Evolutionary conservation across 202 grass and related monocot species (phyloP).

Genomic region (Schoenoplectus triqueter): DNA sequence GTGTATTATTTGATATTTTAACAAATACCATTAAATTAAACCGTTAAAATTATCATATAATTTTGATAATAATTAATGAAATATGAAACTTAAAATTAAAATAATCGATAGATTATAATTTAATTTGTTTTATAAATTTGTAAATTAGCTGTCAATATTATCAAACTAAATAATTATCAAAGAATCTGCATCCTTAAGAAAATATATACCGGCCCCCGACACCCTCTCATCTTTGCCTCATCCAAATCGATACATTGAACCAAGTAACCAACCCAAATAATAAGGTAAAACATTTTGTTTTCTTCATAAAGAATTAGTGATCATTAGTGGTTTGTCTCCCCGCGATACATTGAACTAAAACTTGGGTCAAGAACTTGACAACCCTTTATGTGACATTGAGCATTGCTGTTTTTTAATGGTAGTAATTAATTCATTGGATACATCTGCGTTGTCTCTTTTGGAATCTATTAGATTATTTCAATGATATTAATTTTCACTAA

Average conservation of each 20-base stretch:
- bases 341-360: slow-evolving; percentile 25
- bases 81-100: too few relatives aligned
- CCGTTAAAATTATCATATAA: too few relatives aligned
- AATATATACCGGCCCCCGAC: slow-evolving; percentile 1
- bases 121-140: too few relatives aligned
- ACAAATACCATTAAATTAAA: too few relatives aligned
- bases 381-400: slow-evolving; percentile 22
- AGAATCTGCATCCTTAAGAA: not conserved
- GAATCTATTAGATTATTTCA: slow-evolving; percentile 23
- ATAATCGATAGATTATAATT: too few relatives aligned
- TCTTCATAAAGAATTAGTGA: not conserved
- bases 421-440: slow-evolving; percentile 12
- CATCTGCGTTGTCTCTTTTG: slow-evolving; percentile 14
- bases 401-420: not conserved
- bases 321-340: not conserved
- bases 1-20: too few relatives aligned
- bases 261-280: not conserved
- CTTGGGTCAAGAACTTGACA: not conserved
- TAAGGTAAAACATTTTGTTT: not conserved
- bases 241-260: not conserved
- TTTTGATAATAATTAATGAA: too few relatives aligned
- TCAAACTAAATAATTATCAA: too few relatives aligned
- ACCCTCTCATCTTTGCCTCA: not conserved
- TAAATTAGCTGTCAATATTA: too few relatives aligned
- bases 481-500: not conserved